Base-by-base conservation (phyloP, 306 rosid genomes). In the Malus domestica region DNA sequence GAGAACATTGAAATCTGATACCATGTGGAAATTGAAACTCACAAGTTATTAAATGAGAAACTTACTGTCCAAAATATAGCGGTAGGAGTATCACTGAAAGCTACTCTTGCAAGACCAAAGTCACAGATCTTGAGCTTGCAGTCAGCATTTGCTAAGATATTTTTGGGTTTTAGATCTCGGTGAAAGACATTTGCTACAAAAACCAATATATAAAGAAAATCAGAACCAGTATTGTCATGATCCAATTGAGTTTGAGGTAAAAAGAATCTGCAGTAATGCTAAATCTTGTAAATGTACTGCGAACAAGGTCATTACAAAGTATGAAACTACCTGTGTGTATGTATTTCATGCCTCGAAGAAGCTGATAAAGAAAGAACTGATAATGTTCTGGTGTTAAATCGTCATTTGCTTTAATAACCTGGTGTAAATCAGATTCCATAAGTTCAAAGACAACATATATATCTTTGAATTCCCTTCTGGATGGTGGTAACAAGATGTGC, bases 31-130 rank as follows among this genome's bases (percentile, higher is more conserved):
- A 20, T 38, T 52, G 15, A 72, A 64, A 14, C 16, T 44, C 52
- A 32, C 15, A n/a, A 42, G 30, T 20, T 40, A 19, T 44, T 72
- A 29, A 40, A 14, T 6, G 64, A 23, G 70, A 83, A 76, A 80
- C 91, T 76, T 89, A 96, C 99, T 22, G 99, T 96, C 99, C 99
- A 96, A 87, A 96, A 96, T 80, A 96, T 96, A 71, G 99, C 98
- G 32, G 98, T 96, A 55, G 99, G 99, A 51, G 99, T 89, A 86
- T 96, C 99, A 82, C 90, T 89, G 80, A 96, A 96, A 82, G 99
- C 97, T 82, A 96, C 99, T 83, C 99, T 86, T 27, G 99, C 99
- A 70, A 96, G 98, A 77, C 99, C 99, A 78, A 96, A 96, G 93
- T 96, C 99, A 32, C 98, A 96, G 79, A 96, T 89, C 96, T 96